Base-by-base conservation (phyloP, 2,329 filamentous ascomycete species). In the Dryadomyces sulphureus region DNA sequence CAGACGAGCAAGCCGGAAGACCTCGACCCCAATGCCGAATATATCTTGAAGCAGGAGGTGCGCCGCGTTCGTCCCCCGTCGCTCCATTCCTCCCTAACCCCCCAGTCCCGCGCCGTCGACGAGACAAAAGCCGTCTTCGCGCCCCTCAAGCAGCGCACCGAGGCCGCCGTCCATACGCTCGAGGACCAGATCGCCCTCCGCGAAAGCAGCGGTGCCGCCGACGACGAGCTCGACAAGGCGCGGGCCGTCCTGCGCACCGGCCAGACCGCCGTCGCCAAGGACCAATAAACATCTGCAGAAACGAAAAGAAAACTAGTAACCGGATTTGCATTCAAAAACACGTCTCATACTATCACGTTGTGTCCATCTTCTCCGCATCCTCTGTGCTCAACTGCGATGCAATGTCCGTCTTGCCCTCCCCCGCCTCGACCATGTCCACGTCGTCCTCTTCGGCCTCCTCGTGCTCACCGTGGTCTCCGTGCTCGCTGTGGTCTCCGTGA, bases 121-220 rank as follows among this genome's bases (percentile, higher is more conserved):
- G 85, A 98, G 66, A 96, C 92, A 8, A 83, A 83, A 60, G 83
- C 79, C 47, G 77, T 96, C 24, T 83, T 96, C 55, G 81, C 72
- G 2, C 77, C 77, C 2, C 65, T 96, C 53, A 75, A 74, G 55
- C 61, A 75, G 57, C 81, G 85, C 57, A 87, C 95, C 54, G 65
- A 63, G 40, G 77, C 81, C 47, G 81, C 87, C 1, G 67, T 89
- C 36, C 68, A 73, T 48, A 85, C 80, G 58, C 69, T 95, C 42
- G 79, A 93, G 64, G 75, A 82, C 54, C 72, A 86, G 61, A 68
- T 95, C 55, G 84, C 88, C 54, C 66, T 75, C n/a, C 64, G 65
- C 24, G 75, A 69, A 54, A 65, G 67, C 52, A 65, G 64, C 46
- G 22, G 39, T 12, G 65, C 59, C 0, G 56, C 65, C 21, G 62